Evolutionary conservation across 371 early-diverging fungal genomes (phyloP), one percentile per base, ranked within the genome.

Genomic region (Rhizopus delemar): DNA sequence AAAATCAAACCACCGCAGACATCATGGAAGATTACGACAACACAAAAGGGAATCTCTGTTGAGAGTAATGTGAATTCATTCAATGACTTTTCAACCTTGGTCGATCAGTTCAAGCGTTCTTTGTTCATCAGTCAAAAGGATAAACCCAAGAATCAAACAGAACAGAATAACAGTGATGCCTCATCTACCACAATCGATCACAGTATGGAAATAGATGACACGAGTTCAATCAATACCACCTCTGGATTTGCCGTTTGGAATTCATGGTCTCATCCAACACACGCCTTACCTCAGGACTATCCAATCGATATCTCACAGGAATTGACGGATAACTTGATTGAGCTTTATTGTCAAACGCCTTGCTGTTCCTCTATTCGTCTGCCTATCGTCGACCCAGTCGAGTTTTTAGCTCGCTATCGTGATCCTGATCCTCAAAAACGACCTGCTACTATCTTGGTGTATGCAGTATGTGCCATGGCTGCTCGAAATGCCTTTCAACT

Each of bases 401-500:
- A 71, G 8, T 68, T 78, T 11, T 41, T 71, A 48, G 50, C 35
- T 22, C 71, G 76, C 5, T 74, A 75, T 53, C 53, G 46, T 13
- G 51, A 64, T 35, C 55, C 66, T 6, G 68, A 69, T 52, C 45
- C 50, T 3, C 31, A 29, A 8, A 61, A 68, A 16, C 68, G 58
- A 13, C 78, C 78, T 4, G 59, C 75, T 3, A 58, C 52, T 11
- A 61, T 78, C 8, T 57, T 75, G 7, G 52, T 71, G 7, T 78
- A 75, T 59, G 73, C 78, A 8, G 56, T 78, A 29, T 78, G 78
- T 41, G 75, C 76, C 22, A 78, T 78, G 75, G 65, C 78, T 11
- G 75, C 78, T 3, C 62, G 78, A 12, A 78, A 75, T 51, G 75
- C 78, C 12, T 78, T 78, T 41, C 78, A 78, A 38, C 38, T 78